Percentiles rank a stretch among this genome's conserved stretches.
Conservation (phyloP, 1,284 basidiomycete genomes). For the Fomitopsis pinicola region DNA sequence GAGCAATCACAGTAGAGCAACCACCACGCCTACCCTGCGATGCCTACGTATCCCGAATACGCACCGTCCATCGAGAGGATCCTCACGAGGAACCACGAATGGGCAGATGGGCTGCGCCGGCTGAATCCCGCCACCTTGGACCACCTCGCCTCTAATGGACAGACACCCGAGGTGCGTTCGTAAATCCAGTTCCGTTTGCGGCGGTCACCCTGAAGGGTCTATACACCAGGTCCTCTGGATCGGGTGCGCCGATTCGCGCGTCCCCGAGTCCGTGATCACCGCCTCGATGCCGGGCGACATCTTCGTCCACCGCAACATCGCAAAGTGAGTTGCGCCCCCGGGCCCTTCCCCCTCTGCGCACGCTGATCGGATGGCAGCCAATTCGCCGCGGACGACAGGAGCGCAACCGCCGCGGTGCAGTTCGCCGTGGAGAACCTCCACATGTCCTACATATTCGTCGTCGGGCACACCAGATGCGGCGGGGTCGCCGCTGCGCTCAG, state of each 20-base stretch:
- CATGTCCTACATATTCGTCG: constrained; percentile 15
- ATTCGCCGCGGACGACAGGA: constrained; percentile 10
- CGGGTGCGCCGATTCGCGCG: constrained; percentile 48
- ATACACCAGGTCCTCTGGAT: constrained; percentile 42
- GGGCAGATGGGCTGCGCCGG: neutral
- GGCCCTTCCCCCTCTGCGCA: neutral
- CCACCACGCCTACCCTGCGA: too few species aligned
- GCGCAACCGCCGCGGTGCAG: constrained; percentile 10
- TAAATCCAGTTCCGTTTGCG: too few species aligned
- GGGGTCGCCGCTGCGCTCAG: constrained; percentile 3
- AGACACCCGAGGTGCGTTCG: neutral
- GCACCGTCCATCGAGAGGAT: neutral
- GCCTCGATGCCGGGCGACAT: constrained; percentile 40
- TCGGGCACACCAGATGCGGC: constrained; percentile 18
- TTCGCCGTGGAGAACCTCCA: constrained; percentile 13
- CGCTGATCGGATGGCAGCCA: constrained; percentile 6
- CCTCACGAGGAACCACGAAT: neutral
- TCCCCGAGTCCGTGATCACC: constrained; percentile 38
- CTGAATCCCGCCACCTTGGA: neutral
- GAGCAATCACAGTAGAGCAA: too few species aligned
- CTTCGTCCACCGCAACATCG: constrained; percentile 50
- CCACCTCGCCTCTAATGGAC: neutral
- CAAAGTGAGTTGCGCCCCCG: constrained; percentile 16
- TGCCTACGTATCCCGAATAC: too few species aligned
- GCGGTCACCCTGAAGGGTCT: neutral